Evolutionary conservation across 108 stramenopile genomes (phyloP), one percentile per base, ranked within the genome.

Genomic region (Bacterosira constricta): DNA sequence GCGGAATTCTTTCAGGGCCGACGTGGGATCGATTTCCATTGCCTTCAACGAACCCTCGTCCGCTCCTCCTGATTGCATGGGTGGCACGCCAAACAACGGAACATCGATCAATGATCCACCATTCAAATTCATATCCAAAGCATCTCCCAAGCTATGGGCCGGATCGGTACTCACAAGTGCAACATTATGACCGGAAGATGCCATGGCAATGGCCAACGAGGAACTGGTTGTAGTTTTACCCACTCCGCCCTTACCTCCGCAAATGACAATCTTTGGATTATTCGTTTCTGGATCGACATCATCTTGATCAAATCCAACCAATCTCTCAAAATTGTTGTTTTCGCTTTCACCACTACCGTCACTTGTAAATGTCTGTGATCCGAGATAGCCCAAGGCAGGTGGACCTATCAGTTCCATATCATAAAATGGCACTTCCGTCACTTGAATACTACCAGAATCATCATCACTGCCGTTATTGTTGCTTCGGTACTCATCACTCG

Each of bases 61-160:
- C 26, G 31, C 68, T 34, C 38, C 30, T 23, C 54, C 56, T 6
- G 21, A 15, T 9, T 7, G 6, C 32, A 25, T 18, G 15, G 41
- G 20, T 15, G 75, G 63, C 11, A 92, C 88, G 56, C 90, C 93
- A 58, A 79, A 59, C 41, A 95, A 47, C 20, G 93, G 90, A 39
- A 86, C 81, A 57, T 88, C 83, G 23, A 87, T 42, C 49, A 95
- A 53, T 8, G 78, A 61, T 25, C 93, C 93, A 8, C 90, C 90
- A 9, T 63, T 36, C 29, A 95, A 51, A 51, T 93, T 81, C 66
- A 91, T 86, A 53, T 88, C 89, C 15, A 96, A 63, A 7, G 96
- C 98, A 86, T 98, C 98, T n/a, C 95, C 96, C 27, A 98, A 60
- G 62, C 91, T 93, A 77, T 98, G 98, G 11, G 98, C 98, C 29